These are phyloP conservation scores for Tardiomyces digboiensis DNA, from an alignment of 1,139 yeast species.

Conservation along the genomic window DNA sequence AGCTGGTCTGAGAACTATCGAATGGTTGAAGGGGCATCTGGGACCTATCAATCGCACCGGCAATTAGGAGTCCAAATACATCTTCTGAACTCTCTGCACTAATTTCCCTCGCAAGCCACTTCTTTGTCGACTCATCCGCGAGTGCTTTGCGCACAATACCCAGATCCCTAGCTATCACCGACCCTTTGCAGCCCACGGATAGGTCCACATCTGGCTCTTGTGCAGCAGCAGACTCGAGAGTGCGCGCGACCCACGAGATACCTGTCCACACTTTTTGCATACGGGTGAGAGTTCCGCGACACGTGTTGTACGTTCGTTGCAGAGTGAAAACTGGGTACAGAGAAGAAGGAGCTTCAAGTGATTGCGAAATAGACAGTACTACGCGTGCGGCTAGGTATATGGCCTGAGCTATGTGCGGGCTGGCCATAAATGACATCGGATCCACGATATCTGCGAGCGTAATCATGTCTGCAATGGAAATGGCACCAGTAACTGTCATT, in stretches of 20 bases:
- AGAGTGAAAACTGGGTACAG: slow-evolving; percentile 15
- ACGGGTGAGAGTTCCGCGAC: slow-evolving; percentile 16
- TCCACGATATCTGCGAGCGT: slow-evolving; percentile 21
- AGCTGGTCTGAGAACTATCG: too few species aligned
- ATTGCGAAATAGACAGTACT: slow-evolving; percentile 15
- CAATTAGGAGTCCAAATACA: background rate
- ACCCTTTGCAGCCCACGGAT: slow-evolving; percentile 12
- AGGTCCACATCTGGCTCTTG: slow-evolving; percentile 22
- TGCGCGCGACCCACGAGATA: slow-evolving; percentile 19
- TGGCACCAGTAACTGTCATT: slow-evolving; percentile 20
- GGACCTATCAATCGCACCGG: too few species aligned
- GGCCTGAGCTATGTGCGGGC: slow-evolving; percentile 21
- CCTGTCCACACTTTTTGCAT: slow-evolving; percentile 20
- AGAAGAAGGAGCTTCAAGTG: slow-evolving; percentile 12
- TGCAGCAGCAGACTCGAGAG: slow-evolving; percentile 19
- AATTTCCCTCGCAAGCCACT: slow-evolving; percentile 12
- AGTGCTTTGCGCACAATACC: slow-evolving; percentile 18
- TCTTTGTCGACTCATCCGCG: slow-evolving; percentile 16
- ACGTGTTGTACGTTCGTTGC: slow-evolving; percentile 16
- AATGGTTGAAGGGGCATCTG: too few species aligned
- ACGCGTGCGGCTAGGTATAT: slow-evolving; percentile 22
- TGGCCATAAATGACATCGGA: slow-evolving; percentile 18
- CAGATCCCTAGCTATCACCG: slow-evolving; percentile 14
- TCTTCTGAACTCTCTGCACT: background rate
- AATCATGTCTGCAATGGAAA: slow-evolving; percentile 22